A percentile compares a stretch with the other conserved stretches of the same genome.
Evolutionary conservation across 2,329 filamentous ascomycete species (phyloP).

Genomic region (Beauveria bassiana): DNA sequence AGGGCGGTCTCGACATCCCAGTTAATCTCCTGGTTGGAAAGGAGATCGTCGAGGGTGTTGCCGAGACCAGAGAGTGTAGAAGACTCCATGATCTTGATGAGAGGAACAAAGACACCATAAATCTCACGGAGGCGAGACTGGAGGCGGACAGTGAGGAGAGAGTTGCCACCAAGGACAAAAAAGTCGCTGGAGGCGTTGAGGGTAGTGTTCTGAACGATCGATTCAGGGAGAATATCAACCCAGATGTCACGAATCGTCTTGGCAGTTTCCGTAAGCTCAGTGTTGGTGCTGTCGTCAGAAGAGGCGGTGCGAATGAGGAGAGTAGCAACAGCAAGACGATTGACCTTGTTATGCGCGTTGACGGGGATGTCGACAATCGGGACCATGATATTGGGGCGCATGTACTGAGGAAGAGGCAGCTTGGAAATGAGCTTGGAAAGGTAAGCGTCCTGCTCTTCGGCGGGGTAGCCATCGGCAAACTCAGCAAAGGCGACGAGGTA

Average conservation of each 20-base stretch:
- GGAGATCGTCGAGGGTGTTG: conserved; percentile 17
- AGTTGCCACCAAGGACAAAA: conserved; percentile 35
- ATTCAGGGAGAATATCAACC: conserved; percentile 15
- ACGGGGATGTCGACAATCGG: conserved; percentile 4
- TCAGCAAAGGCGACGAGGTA: conserved; percentile 24
- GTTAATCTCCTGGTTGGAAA: conserved; percentile 17
- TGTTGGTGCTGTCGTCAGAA: neutral
- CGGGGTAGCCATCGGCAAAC: conserved; percentile 13
- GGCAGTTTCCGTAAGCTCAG: conserved; percentile 3
- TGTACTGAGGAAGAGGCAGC: conserved; percentile 12
- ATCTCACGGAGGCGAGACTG: conserved; percentile 24
- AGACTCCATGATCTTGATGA: conserved; percentile 30
- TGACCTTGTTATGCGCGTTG: conserved; percentile 12
- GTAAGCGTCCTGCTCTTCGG: conserved; percentile 7
- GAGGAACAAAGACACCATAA: conserved; percentile 23
- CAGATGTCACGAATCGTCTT: conserved; percentile 13
- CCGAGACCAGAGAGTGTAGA: conserved; percentile 34
- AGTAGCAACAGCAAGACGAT: conserved; percentile 9
- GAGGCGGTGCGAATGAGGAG: conserved; percentile 5
- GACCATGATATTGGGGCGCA: conserved; percentile 11
- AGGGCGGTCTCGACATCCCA: conserved; percentile 1
- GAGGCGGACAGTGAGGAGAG: conserved; percentile 31
- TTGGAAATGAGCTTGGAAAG: conserved; percentile 6
- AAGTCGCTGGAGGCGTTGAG: conserved; percentile 28
- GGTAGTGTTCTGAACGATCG: conserved; percentile 12